Percentiles rank a stretch among this genome's conserved stretches.
phyloP scores from a whole-genome alignment of 306 rosid species.

The barrel medic (Medicago truncatula) region MtrunA17r5.0-ANR NC_053042.1:4034001-4034500 shows the following conservation, averaged over 20 bases:
- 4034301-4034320: neutral
- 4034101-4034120: too few species aligned
- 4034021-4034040: neutral
- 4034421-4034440: conserved; percentile 18
- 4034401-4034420: conserved; percentile 6
- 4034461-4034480: neutral
- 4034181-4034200: too few species aligned
- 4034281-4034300: neutral
- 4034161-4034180: too few species aligned
- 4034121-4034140: too few species aligned
- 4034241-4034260: neutral
- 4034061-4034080: neutral
- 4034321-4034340: neutral
- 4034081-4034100: neutral
- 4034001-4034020: neutral
- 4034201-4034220: too few species aligned
- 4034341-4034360: neutral
- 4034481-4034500: neutral
- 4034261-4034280: neutral
- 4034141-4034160: neutral
- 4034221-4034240: neutral
- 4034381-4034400: conserved; percentile 15
- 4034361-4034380: neutral
- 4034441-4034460: neutral
- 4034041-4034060: neutral